These are phyloP conservation scores for Carex kokanica DNA, from an alignment of 176 grass and related monocot genomes.

Conservation along the genomic window DNA sequence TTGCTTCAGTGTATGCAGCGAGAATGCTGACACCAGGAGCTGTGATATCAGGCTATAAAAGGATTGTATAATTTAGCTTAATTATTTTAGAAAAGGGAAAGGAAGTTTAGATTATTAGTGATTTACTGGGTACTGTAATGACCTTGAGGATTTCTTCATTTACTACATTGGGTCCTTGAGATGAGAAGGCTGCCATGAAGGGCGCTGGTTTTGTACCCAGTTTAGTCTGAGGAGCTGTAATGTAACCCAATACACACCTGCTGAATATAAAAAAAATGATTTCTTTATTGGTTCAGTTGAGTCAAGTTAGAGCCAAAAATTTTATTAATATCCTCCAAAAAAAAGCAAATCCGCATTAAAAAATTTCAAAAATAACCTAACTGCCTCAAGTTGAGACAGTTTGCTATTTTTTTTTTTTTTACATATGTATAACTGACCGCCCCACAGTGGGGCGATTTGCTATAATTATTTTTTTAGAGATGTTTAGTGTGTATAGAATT, in stretches of 20 bases:
- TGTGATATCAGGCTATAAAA: conserved; percentile 80
- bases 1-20: conserved; percentile 50
- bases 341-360: too few relatives aligned
- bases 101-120: not conserved
- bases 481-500: too few relatives aligned
- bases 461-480: too few relatives aligned
- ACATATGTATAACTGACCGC: too few relatives aligned
- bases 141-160: conserved; percentile 92
- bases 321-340: too few relatives aligned
- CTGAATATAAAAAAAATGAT: not conserved
- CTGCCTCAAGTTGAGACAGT: too few relatives aligned
- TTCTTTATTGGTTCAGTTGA: not conserved
- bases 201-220: conserved; percentile 72
- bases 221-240: conserved; percentile 47
- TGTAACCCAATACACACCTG: conserved; percentile 46
- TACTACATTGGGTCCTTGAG: conserved; percentile 65
- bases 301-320: not conserved
- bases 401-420: too few relatives aligned
- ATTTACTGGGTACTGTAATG: not conserved
- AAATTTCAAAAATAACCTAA: too few relatives aligned
- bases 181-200: conserved; percentile 92
- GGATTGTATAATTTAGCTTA: not conserved
- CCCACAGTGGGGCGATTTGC: too few relatives aligned
- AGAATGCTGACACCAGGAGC: conserved; percentile 89
- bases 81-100: not conserved